A percentile compares a stretch with the other conserved stretches of the same genome.
These are phyloP conservation scores for Nematocida sp. DNA, from an alignment of 371 early-diverging fungal genomes.

Conservation along the genomic window DNA sequence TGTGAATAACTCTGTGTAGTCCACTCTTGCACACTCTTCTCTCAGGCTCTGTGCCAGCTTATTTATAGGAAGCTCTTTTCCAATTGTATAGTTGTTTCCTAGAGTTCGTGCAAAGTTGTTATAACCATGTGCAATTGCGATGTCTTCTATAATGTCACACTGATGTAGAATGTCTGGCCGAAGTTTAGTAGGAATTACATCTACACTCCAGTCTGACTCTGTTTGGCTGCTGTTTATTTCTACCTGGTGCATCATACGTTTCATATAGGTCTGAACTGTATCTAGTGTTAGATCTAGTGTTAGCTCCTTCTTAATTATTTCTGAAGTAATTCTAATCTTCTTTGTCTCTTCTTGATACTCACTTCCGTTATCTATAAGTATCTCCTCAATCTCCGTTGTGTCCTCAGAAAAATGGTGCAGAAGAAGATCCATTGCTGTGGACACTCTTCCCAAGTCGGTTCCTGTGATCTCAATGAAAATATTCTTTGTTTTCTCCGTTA, in stretches of 20 bases:
- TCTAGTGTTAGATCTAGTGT: constrained; percentile 46
- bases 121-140: constrained; percentile 95
- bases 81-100: constrained; percentile 80
- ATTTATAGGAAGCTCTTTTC: constrained; percentile 83
- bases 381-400: constrained; percentile 75
- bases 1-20: constrained; percentile 90
- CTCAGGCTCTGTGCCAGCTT: constrained; percentile 83
- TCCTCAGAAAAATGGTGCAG: constrained; percentile 70
- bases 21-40: constrained; percentile 81
- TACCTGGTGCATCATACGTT: constrained; percentile 71
- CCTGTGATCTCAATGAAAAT: constrained; percentile 97
- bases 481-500: constrained; percentile 86
- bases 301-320: constrained; percentile 73
- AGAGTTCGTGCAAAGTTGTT: constrained; percentile 82
- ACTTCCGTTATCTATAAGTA: background rate
- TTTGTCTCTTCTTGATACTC: background rate
- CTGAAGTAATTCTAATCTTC: constrained; percentile 72
- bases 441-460: constrained; percentile 75
- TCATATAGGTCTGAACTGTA: constrained; percentile 45
- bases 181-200: constrained; percentile 82
- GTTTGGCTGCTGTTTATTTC: constrained; percentile 52
- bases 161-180: constrained; percentile 92
- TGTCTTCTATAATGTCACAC: constrained; percentile 96
- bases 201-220: constrained; percentile 73
- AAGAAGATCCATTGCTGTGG: constrained; percentile 63